Base-by-base conservation (phyloP, 768 basidiomycete species). In the Calocybe indica region DNA sequence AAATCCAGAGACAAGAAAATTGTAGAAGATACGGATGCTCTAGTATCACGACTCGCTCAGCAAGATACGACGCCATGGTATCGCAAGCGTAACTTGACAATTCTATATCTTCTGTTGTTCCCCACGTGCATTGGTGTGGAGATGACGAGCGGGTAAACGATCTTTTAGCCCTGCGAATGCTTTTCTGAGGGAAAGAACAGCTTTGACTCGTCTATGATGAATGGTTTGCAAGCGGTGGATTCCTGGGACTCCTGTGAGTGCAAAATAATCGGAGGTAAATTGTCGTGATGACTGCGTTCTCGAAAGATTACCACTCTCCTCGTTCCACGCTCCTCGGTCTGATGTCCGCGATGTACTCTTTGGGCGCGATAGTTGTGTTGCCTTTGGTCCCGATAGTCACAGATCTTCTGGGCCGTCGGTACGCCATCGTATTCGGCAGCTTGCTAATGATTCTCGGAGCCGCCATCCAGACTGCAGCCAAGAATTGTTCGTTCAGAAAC, bases 81-180 rank as follows among this genome's bases (percentile, higher is more conserved):
- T 59, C 59, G 56, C 52, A 85, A 83, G 53, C 79, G 68, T 1
- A 83, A 83, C 52, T 62, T 85, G 50, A 65, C 80, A 14, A 33
- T 68, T 15, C 52, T 83, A 37, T 83, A 83, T 60, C 48, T 83
- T 22, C 40, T 82, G 42, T 68, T 83, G 59, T 64, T 82, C 51
- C 82, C 80, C 10, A 78, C 80, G 35, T 78, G 78, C 51, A 73
- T 80, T 29, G 79, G 79, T 15, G 78, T 80, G 11, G 80, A 81
- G 61, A 80, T 79, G 74, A 80, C 79, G 1, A 76, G 74, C 56
- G 78, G 78, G 75, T 79, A 51, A 44, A 70, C 62, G 11, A 6
- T 9, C 22, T 29, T 40, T 13, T 7, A 39, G 40, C 15, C 46
- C 43, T 22, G 9, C 6, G 43, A 11, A n/a, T 34, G 31, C 43